phyloP scores from a whole-genome alignment of 2,329 filamentous ascomycete species.

The Sporothrix schenckii region DNA sequence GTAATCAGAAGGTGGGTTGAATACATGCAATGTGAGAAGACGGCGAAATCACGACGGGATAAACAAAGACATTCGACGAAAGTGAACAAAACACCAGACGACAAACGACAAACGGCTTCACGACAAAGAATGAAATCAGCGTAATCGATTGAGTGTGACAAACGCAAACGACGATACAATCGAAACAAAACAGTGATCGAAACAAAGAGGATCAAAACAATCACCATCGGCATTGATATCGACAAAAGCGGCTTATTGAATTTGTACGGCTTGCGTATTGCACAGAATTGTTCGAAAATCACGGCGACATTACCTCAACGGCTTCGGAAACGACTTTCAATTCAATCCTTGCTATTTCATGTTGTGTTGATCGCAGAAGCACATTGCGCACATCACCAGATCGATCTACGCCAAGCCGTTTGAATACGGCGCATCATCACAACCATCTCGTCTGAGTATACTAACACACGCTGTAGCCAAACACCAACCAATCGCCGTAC shows the following conservation, averaged over 20 bases:
- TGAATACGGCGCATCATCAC: slow-evolving; percentile 1
- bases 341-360: background rate
- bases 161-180: background rate
- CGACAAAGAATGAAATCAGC: background rate
- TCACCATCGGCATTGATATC: background rate
- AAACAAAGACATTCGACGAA: slow-evolving; percentile 18
- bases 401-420: slow-evolving; percentile 17
- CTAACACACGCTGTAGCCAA: slow-evolving; percentile 2
- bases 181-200: slow-evolving; percentile 5
- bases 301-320: background rate
- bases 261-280: background rate
- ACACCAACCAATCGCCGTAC: slow-evolving; percentile 3
- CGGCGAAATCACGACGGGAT: background rate
- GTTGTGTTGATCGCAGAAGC: background rate
- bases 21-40: background rate
- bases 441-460: background rate
- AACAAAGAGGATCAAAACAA: slow-evolving; percentile 1
- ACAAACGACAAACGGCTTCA: background rate
- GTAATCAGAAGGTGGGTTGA: slow-evolving; percentile 10
- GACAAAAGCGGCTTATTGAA: background rate
- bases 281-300: background rate
- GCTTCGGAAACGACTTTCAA: background rate
- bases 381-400: background rate
- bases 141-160: background rate
- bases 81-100: background rate